Evolutionary conservation across 2,329 filamentous ascomycete genomes (phyloP), one percentile per base, ranked within the genome.

Genomic region (Nannizzia gypsea): DNA sequence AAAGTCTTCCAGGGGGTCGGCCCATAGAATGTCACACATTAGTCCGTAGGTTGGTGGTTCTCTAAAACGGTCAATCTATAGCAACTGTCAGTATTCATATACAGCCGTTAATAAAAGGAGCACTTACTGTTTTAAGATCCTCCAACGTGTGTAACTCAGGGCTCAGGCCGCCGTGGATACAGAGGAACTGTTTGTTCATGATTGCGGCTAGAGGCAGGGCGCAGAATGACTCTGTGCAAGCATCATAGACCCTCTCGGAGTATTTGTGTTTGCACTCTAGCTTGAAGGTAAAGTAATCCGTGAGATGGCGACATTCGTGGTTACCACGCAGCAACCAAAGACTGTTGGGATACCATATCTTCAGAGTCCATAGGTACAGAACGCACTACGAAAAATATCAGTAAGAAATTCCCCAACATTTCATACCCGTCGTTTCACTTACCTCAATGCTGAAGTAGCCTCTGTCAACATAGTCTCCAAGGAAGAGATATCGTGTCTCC

Each of bases 221-320:
- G 78, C 93, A 99, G 81, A 99, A 99, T 0, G 93, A 95, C 66
- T 99, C 92, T 84, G 96, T 95, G 78, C 93, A 97, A 60, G 93
- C 92, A 70, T 99, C 92, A 73, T 99, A 99, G 62, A 99, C 83
- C 64, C 83, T 83, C 77, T 97, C 93, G 36, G 90, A 96, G 77
- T 99, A 99, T 76, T 99, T 99, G 83, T 99, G 93, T 79, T 96
- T 96, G 82, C 93, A 99, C 76, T 99, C 93, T 61, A 99, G 85
- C 81, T 99, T 97, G 81, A 99, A 99, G 63, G 93, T 99, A 78
- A 99, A 99, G 81, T 99, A 99, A 73, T 99, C 93, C 61, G 93
- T 99, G 81, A 99, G 82, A 79, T 99, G 93, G 70, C 93, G 87
- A 76, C 93, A 99, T 77, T 99, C 93, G 78, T 99, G 93, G 76